phyloP scores from a whole-genome alignment of 1,284 basidiomycete genomes.

The Tetrapyrgos nigripes region DNA sequence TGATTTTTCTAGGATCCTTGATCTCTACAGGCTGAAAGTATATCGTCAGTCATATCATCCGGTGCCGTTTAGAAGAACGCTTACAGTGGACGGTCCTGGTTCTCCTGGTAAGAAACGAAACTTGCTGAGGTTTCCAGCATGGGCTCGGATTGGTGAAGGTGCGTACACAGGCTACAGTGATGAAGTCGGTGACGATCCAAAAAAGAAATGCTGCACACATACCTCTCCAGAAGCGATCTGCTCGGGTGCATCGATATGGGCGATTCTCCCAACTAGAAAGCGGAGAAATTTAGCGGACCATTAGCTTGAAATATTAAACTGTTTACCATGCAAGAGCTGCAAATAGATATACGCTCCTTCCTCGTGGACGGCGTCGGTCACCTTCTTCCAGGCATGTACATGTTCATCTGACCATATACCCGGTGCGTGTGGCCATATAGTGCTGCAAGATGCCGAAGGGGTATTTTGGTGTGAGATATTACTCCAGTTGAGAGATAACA shows the following conservation, averaged over 20 bases:
- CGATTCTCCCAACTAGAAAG: slow-evolving; percentile 38
- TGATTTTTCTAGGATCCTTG: slow-evolving; percentile 44
- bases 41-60: too few relatives aligned
- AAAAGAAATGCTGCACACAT: slow-evolving; percentile 30
- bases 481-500: too few relatives aligned
- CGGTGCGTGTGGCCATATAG: slow-evolving; percentile 45
- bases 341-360: slow-evolving; percentile 40
- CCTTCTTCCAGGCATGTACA: slow-evolving; percentile 44
- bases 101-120: slow-evolving; percentile 27
- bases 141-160: slow-evolving; percentile 25
- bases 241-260: slow-evolving; percentile 42
- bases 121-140: slow-evolving; percentile 21
- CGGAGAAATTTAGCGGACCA: slow-evolving; percentile 2
- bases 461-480: too few relatives aligned
- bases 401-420: slow-evolving; percentile 47
- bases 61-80: too few relatives aligned
- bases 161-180: slow-evolving; percentile 17
- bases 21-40: slow-evolving; percentile 43
- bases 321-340: slow-evolving; percentile 45
- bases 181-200: slow-evolving; percentile 36
- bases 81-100: slow-evolving; percentile 1
- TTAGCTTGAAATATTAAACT: not conserved
- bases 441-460: slow-evolving; percentile 31
- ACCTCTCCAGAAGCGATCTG: slow-evolving; percentile 42
- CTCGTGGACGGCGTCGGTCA: slow-evolving; percentile 41